Evolutionary conservation across 352 stramenopile species (phyloP).

Genomic region (Phytophthora ramorum): DNA sequence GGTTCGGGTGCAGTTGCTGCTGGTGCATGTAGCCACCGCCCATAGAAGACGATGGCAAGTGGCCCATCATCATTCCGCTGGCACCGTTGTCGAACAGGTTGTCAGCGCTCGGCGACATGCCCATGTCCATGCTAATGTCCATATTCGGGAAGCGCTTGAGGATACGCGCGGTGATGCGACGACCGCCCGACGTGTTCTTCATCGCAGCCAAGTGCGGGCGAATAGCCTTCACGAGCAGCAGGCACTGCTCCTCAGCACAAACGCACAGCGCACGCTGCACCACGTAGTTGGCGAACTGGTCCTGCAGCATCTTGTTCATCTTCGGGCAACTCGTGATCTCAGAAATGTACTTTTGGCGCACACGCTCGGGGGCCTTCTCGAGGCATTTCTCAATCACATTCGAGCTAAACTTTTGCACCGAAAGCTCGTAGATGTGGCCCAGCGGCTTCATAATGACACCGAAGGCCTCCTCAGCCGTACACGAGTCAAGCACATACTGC

Average conservation of each 20-base stretch:
- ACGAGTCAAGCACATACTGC: constrained; percentile 92
- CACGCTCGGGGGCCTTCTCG: constrained; percentile 89
- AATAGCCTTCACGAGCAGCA: constrained; percentile 96
- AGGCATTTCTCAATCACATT: constrained; percentile 99
- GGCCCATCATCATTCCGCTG: constrained; percentile 42
- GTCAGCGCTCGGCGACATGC: constrained; percentile 46
- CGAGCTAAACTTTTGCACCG: constrained; percentile 98
- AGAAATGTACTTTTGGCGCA: constrained; percentile 79
- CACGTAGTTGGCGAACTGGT: constrained; percentile 99
- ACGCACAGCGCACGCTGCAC: constrained; percentile 97
- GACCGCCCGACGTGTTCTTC: constrained; percentile 95
- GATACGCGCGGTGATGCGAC: constrained; percentile 96
- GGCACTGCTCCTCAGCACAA: constrained; percentile 93
- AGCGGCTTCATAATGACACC: constrained; percentile 85
- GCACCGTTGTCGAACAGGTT: constrained; percentile 37
- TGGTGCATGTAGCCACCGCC: constrained; percentile 42
- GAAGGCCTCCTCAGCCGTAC: constrained; percentile 80
- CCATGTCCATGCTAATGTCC: constrained; percentile 85
- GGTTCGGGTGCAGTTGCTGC: constrained; percentile 41
- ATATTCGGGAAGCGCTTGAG: constrained; percentile 97
- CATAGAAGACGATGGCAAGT: constrained; percentile 33
- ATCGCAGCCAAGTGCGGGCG: constrained; percentile 94
- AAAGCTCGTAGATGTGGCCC: constrained; percentile 95
- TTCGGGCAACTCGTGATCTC: constrained; percentile 81
- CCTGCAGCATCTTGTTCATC: constrained; percentile 95